Conservation (phyloP, 805 yeast species). For the Ogataea paradorogensis region DNA sequence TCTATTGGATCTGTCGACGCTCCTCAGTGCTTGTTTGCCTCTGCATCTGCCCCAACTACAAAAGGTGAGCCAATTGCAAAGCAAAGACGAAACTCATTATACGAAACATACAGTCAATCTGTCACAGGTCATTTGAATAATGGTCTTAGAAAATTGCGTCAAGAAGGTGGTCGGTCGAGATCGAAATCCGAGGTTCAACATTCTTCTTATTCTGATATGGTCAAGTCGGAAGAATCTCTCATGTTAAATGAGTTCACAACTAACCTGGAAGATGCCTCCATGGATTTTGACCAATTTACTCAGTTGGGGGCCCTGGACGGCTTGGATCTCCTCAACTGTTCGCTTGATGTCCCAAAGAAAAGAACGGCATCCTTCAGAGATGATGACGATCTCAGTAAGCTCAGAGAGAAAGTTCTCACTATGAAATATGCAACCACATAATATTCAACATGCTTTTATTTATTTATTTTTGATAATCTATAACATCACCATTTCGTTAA, state of each 20-base stretch:
- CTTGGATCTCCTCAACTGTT: conserved; percentile 1
- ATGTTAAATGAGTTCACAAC: conserved; percentile 19
- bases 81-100: conserved; percentile 22
- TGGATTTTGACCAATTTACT: neutral
- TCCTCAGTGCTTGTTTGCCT: conserved; percentile 28
- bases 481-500: conserved; percentile 21
- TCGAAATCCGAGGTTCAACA: conserved; percentile 16
- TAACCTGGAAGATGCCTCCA: conserved; percentile 19
- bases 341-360: conserved; percentile 9
- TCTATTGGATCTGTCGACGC: conserved; percentile 26
- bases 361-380: conserved; percentile 25
- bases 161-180: conserved; percentile 16
- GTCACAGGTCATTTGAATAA: conserved; percentile 26
- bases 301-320: conserved; percentile 9
- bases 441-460: conserved; percentile 1
- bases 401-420: conserved; percentile 30
- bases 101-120: conserved; percentile 28
- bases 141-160: conserved; percentile 25
- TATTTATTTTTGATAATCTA: neutral
- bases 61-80: conserved; percentile 12
- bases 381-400: conserved; percentile 30
- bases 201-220: conserved; percentile 13
- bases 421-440: conserved; percentile 25
- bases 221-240: conserved; percentile 17
- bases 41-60: conserved; percentile 26